phyloP scores from a whole-genome alignment of 805 yeast genomes.

The Yarrowia sp. region DNA sequence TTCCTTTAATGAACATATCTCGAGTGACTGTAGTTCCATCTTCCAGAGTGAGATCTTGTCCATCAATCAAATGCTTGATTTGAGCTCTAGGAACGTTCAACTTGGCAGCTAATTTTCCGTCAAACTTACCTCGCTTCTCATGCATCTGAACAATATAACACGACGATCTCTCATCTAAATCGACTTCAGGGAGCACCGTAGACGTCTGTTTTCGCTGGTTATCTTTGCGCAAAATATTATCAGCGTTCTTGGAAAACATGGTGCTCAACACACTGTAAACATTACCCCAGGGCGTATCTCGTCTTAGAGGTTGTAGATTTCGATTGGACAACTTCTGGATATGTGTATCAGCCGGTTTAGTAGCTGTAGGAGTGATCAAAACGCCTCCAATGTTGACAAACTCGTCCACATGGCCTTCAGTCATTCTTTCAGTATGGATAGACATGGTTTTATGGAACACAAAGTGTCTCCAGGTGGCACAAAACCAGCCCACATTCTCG shows the following conservation, averaged over 20 bases:
- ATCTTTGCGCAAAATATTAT: not conserved
- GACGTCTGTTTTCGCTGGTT: not conserved
- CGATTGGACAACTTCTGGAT: not conserved
- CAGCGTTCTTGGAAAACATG: not conserved
- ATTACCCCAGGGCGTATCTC: not conserved
- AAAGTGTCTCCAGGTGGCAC: conserved; percentile 83
- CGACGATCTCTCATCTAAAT: conserved; percentile 47
- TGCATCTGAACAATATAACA: conserved; percentile 66
- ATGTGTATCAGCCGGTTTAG: no score
- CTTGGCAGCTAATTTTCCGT: conserved; percentile 56
- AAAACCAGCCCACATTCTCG: conserved; percentile 51
- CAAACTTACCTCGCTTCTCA: conserved; percentile 75
- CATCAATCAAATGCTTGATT: conserved; percentile 59
- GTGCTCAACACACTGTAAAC: not conserved
- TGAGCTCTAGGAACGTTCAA: conserved; percentile 69
- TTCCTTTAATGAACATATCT: conserved; percentile 67
- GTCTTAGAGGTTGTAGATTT: not conserved
- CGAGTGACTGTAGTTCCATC: conserved; percentile 61
- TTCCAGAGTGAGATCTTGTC: conserved; percentile 54
- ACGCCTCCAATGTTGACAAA: conserved; percentile 10
- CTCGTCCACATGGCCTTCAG: conserved; percentile 2
- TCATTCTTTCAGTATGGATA: conserved; percentile 44
- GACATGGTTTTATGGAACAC: conserved; percentile 68
- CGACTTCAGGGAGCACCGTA: conserved; percentile 18
- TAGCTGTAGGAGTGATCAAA: not conserved